Evolutionary conservation across 305 asterid species (phyloP).

Genomic region (Fraxinus platypoda): DNA sequence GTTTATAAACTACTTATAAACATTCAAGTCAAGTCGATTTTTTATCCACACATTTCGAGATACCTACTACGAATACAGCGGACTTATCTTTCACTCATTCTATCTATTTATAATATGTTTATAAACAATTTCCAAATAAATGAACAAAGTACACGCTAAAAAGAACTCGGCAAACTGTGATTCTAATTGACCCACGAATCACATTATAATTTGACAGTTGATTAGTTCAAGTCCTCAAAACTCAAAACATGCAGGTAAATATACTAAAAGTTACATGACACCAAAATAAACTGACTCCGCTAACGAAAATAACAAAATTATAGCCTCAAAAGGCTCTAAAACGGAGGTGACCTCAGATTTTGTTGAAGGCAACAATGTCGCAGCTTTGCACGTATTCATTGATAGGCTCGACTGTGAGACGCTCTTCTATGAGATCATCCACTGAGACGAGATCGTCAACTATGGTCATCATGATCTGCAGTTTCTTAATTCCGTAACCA

Average conservation of each 20-base stretch:
- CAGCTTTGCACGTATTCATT: slow-evolving; percentile 85
- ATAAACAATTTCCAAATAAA: slow-evolving; percentile 17
- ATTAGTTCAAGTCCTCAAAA: neutral
- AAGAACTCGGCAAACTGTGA: neutral
- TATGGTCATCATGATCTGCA: slow-evolving; percentile 86
- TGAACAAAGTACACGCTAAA: too few species aligned
- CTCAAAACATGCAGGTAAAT: neutral
- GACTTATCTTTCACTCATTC: neutral
- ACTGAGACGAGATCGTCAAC: slow-evolving; percentile 91
- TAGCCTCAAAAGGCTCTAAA: slow-evolving; percentile 33
- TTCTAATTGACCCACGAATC: neutral
- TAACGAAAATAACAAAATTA: slow-evolving; percentile 42
- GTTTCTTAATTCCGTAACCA: slow-evolving; percentile 92
- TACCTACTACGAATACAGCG: too few species aligned
- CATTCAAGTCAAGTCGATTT: too few species aligned
- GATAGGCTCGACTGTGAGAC: slow-evolving; percentile 79
- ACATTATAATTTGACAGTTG: neutral
- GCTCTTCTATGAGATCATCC: slow-evolving; percentile 75
- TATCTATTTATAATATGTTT: too few species aligned
- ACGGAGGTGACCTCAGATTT: slow-evolving; percentile 48
- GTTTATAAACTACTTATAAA: too few species aligned
- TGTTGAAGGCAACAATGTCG: slow-evolving; percentile 97
- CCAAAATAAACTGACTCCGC: neutral
- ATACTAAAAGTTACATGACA: neutral
- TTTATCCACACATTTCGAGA: too few species aligned